A percentile compares a stretch with the other conserved stretches of the same genome.
phyloP scores from a whole-genome alignment of 805 yeast genomes.

The Teunomyces tritomae region DNA sequence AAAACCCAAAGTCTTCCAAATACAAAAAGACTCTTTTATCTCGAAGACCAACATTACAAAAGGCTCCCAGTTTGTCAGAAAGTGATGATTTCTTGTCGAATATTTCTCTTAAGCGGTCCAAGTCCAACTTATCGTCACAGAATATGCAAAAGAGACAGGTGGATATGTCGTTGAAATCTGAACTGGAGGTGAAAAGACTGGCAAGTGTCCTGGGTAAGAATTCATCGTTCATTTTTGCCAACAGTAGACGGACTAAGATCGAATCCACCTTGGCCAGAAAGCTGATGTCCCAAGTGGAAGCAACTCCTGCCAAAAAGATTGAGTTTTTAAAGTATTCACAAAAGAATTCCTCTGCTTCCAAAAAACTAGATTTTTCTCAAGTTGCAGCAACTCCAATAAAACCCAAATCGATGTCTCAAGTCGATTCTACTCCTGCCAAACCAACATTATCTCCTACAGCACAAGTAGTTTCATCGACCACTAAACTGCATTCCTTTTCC shows the following conservation, averaged over 20 bases:
- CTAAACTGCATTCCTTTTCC: conserved; percentile 8
- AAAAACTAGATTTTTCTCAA: not conserved
- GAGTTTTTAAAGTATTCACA: conserved; percentile 11
- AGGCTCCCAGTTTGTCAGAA: conserved; percentile 14
- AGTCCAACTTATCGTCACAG: conserved; percentile 39
- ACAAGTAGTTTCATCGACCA: not conserved
- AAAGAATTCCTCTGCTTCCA: conserved; percentile 13
- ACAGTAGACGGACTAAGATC: conserved; percentile 21
- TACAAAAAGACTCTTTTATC: conserved; percentile 10
- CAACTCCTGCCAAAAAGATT: not conserved
- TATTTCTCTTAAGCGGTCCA: conserved; percentile 36
- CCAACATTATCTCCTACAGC: not conserved
- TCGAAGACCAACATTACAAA: conserved; percentile 15
- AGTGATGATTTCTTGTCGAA: conserved; percentile 30
- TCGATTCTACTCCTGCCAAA: conserved; percentile 8
- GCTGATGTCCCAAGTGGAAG: conserved; percentile 20
- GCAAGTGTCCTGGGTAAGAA: conserved; percentile 2
- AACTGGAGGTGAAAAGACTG: conserved; percentile 3
- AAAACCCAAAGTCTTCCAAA: conserved; percentile 12
- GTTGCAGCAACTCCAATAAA: conserved; percentile 24
- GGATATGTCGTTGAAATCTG: conserved; percentile 26
- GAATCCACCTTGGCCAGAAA: not conserved
- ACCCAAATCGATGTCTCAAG: conserved; percentile 5
- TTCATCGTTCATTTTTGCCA: conserved; percentile 28
- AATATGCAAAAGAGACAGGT: conserved; percentile 40